Evolutionary conservation across 176 grass and related monocot species (phyloP), one percentile per base, ranked within the genome.

Genomic region (Oryza rufipogon): DNA sequence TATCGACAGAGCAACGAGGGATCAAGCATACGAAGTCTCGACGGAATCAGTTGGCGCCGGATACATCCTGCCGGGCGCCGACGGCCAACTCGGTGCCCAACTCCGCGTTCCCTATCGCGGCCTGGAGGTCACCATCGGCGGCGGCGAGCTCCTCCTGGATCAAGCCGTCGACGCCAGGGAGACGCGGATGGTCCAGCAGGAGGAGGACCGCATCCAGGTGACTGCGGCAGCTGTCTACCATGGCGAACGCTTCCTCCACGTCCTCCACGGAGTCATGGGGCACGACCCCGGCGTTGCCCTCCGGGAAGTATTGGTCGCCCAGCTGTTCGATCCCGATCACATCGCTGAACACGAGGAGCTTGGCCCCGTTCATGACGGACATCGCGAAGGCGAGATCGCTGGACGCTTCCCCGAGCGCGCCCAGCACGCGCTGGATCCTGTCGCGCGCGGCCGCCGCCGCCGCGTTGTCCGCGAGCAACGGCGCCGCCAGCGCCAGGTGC

Each of bases 141-240:
- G 10, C 3, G 78, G 0, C 4, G 47, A 63, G 64, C 36, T 81
- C 47, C 22, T 2, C 47, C 1, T 69, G 11, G 71, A 87, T 19
- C 33, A 13, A 17, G 12, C 5, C 48, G 73, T 64, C 39, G 13
- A 82, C 64, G 72, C 20, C 71, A 3, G 71, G 60, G 71, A 84
- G 16, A 16, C 9, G 13, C 0, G 12, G 30, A 33, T 26, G 63
- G 8, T 67, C 44, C 44, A 84, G 61, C 30, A 84, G 71, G 71
- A 51, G 8, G 61, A 14, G 30, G 44, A 23, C 20, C 28, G 28
- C 20, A 19, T 23, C 13, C 44, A 75, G 28, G 44, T 5, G 14
- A 20, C 45, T 32, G 42, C 17, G 9, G 60, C 71, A 66, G 44
- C 1, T 3, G 19, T 75, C 42, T 4, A 75, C 71, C 28, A 0